Percentiles rank a stretch among this genome's conserved stretches.
These are phyloP conservation scores for Heliamphora exappendiculata DNA, from an alignment of 148 eudicot species.

Conservation along the genomic window DNA sequence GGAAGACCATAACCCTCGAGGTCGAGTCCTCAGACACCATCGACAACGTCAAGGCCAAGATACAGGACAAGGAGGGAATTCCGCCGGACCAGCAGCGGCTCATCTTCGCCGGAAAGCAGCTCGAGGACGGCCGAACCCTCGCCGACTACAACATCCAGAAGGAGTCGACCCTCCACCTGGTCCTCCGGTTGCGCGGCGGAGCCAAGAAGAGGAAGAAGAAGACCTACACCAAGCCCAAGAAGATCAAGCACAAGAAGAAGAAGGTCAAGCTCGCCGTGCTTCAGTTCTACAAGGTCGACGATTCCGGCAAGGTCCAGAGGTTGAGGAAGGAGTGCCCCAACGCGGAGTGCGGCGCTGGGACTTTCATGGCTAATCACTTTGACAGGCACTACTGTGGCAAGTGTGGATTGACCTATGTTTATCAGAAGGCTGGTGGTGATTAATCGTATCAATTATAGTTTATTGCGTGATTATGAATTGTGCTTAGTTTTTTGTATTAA, in stretches of 20 bases:
- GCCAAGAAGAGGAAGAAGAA: constrained; percentile 23
- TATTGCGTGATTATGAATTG: neutral
- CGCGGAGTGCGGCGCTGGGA: constrained; percentile 26
- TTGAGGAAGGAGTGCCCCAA: constrained; percentile 25
- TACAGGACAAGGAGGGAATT: constrained; percentile 25
- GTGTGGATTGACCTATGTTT: constrained; percentile 25
- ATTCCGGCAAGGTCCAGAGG: constrained; percentile 27
- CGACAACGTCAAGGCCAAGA: constrained; percentile 26
- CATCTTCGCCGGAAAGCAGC: constrained; percentile 26
- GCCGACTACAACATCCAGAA: constrained; percentile 28
- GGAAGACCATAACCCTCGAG: constrained; percentile 17
- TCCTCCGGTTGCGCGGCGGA: constrained; percentile 15
- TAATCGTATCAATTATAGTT: neutral
- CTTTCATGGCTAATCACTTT: constrained; percentile 28
- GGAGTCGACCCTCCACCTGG: constrained; percentile 21
- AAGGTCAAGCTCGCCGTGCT: constrained; percentile 19
- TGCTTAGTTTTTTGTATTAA: neutral
- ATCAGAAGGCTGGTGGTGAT: constrained; percentile 24
- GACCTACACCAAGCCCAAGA: constrained; percentile 28
- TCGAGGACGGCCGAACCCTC: constrained; percentile 23
- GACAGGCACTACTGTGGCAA: constrained; percentile 28
- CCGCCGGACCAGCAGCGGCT: constrained; percentile 23
- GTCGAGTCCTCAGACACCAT: constrained; percentile 22
- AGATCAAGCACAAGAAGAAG: constrained; percentile 25
- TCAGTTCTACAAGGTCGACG: constrained; percentile 26